Conservation (phyloP, 495 filamentous ascomycete species). For the Penicillium antarcticum region DNA sequence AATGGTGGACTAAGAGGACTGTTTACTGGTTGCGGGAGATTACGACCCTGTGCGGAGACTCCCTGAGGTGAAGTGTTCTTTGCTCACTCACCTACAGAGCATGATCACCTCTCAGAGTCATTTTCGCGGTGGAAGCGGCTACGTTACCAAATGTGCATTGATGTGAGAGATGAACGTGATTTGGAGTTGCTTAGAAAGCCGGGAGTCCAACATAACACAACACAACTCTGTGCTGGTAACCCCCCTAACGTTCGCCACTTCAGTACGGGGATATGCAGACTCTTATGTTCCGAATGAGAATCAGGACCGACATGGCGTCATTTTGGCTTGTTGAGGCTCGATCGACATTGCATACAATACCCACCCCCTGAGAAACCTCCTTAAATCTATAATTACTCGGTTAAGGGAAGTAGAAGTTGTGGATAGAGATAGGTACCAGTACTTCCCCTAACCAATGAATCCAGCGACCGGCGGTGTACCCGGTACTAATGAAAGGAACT, state of each 20-base stretch:
- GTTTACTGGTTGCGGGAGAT: constrained; percentile 7
- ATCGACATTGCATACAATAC: constrained; percentile 38
- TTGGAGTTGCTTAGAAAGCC: background rate
- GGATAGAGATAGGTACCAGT: constrained; percentile 5
- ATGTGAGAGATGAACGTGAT: constrained; percentile 9
- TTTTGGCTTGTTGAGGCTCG: constrained; percentile 27
- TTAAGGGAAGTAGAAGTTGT: no score
- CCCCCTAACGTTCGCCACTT: no score
- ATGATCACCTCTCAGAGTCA: no score
- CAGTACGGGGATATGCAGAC: no score
- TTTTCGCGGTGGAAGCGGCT: no score
- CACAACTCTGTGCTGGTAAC: no score
- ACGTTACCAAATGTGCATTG: no score
- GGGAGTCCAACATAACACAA: no score
- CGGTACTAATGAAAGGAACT: background rate
- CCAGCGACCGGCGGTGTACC: constrained; percentile 5
- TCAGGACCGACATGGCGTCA: constrained; percentile 20
- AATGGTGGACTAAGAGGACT: constrained; percentile 8
- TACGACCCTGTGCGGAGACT: constrained; percentile 7
- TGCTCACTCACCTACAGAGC: no score
- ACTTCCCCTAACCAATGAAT: constrained; percentile 3
- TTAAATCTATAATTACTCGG: no score
- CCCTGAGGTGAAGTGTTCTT: background rate
- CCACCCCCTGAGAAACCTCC: constrained; percentile 16
- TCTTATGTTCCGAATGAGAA: constrained; percentile 5